Evolutionary conservation across 2,329 filamentous ascomycete species (phyloP).

Genomic region (Alternaria sp.): DNA sequence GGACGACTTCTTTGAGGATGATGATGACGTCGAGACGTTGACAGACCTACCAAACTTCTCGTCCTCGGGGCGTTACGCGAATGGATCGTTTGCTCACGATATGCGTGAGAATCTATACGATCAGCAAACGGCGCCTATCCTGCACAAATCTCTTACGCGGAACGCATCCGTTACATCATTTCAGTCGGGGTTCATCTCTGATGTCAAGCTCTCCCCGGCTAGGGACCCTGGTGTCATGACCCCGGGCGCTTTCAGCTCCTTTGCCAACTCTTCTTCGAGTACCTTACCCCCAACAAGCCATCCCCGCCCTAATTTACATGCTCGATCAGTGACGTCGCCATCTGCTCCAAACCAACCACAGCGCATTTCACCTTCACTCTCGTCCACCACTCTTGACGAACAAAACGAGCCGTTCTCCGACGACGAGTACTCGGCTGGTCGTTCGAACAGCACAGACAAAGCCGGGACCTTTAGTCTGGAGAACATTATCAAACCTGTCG

Average conservation of each 20-base stretch:
- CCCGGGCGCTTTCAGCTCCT: constrained; percentile 62
- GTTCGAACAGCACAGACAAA: constrained; percentile 36
- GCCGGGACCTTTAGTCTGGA: constrained; percentile 31
- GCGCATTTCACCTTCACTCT: constrained; percentile 57
- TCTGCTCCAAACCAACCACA: constrained; percentile 57
- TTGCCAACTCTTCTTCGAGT: constrained; percentile 36
- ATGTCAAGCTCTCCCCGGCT: constrained; percentile 66
- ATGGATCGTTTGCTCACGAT: constrained; percentile 33
- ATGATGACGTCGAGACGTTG: constrained; percentile 46
- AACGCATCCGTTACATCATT: constrained; percentile 78
- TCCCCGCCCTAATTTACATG: constrained; percentile 72
- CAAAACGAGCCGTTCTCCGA: constrained; percentile 78
- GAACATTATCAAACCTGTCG: constrained; percentile 66
- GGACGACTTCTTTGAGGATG: constrained; percentile 62
- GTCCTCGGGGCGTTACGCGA: constrained; percentile 38
- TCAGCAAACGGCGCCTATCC: constrained; percentile 87
- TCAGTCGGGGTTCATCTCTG: constrained; percentile 81
- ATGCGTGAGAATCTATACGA: constrained; percentile 82
- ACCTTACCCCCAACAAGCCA: constrained; percentile 25
- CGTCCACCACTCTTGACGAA: constrained; percentile 78
- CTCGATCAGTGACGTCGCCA: constrained; percentile 85
- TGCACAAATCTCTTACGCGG: constrained; percentile 78
- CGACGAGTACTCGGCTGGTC: constrained; percentile 65
- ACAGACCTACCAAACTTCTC: constrained; percentile 44
- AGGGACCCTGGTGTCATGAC: constrained; percentile 61